Conservation (phyloP, 1,139 yeast genomes). For the Taiozyma sp. region DNA sequence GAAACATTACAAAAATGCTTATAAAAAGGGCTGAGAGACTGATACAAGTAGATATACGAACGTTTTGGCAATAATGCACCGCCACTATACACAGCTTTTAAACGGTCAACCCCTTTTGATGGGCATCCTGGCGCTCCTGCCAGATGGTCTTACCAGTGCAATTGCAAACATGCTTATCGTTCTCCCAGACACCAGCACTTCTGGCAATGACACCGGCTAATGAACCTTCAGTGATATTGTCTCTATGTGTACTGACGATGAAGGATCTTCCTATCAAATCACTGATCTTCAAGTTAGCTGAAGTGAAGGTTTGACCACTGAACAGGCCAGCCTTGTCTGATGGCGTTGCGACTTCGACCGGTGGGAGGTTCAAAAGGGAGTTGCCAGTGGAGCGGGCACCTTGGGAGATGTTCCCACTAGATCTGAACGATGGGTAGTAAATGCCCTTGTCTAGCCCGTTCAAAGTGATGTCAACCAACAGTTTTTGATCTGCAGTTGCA, state of each 20-base stretch:
- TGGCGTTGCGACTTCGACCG: slow-evolving; percentile 39
- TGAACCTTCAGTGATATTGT: slow-evolving; percentile 35
- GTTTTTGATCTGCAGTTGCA: slow-evolving; percentile 43
- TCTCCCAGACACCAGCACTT: slow-evolving; percentile 97
- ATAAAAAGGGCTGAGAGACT: background rate
- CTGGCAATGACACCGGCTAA: slow-evolving; percentile 89
- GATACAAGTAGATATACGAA: background rate
- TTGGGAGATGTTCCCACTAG: slow-evolving; percentile 67
- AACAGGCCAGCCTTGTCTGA: slow-evolving; percentile 27
- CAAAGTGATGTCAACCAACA: slow-evolving; percentile 72
- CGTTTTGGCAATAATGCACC: background rate
- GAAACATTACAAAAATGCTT: background rate
- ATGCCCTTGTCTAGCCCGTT: slow-evolving; percentile 59
- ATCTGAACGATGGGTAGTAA: slow-evolving; percentile 65
- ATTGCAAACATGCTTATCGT: slow-evolving; percentile 86
- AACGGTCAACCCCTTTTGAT: slow-evolving; percentile 42
- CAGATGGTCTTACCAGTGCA: slow-evolving; percentile 95
- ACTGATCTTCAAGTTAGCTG: slow-evolving; percentile 48
- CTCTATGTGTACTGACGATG: slow-evolving; percentile 45
- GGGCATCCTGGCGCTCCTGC: slow-evolving; percentile 86
- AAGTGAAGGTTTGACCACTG: slow-evolving; percentile 62
- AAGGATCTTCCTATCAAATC: slow-evolving; percentile 80
- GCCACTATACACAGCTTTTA: slow-evolving; percentile 1
- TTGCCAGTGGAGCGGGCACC: slow-evolving; percentile 72
- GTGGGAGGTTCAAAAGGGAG: slow-evolving; percentile 40